Evolutionary conservation across 1,284 basidiomycete species (phyloP).

Genomic region (Moesziomyces aphidis): DNA sequence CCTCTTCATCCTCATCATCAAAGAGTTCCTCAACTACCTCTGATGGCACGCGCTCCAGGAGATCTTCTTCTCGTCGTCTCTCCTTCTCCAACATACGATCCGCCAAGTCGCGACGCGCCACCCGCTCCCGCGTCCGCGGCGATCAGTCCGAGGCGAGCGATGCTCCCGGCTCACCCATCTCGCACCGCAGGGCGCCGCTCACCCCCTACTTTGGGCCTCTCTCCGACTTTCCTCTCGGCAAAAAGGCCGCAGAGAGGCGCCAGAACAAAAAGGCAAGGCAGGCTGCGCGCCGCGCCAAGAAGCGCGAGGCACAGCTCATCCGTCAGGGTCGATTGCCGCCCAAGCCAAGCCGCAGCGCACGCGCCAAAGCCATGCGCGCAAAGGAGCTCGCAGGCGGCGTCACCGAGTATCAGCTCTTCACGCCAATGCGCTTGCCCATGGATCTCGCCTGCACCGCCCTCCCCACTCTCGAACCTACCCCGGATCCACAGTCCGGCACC

Average conservation of each 20-base stretch:
- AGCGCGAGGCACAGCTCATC: constrained; percentile 46
- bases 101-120: constrained; percentile 28
- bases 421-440: constrained; percentile 56
- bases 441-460: constrained; percentile 28
- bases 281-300: constrained; percentile 44
- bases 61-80: constrained; percentile 37
- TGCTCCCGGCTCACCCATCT: constrained; percentile 32
- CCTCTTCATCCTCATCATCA: constrained; percentile 10
- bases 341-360: constrained; percentile 61
- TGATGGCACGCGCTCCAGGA: constrained; percentile 27
- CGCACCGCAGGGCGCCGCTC: constrained; percentile 30
- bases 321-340: constrained; percentile 45
- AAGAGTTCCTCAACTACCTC: constrained; percentile 28
- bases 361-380: constrained; percentile 60
- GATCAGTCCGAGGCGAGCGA: constrained; percentile 43
- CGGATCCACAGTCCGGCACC: constrained; percentile 19
- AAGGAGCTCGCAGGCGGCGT: constrained; percentile 62
- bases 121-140: constrained; percentile 21
- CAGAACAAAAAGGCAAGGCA: constrained; percentile 38
- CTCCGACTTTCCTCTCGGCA: constrained; percentile 40
- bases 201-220: constrained; percentile 50
- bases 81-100: constrained; percentile 19
- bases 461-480: constrained; percentile 33
- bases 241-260: constrained; percentile 28
- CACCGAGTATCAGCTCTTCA: constrained; percentile 65